These are phyloP conservation scores for Coemansia umbellata DNA, from an alignment of 192 early-diverging fungal species.

Conservation along the genomic window DNA sequence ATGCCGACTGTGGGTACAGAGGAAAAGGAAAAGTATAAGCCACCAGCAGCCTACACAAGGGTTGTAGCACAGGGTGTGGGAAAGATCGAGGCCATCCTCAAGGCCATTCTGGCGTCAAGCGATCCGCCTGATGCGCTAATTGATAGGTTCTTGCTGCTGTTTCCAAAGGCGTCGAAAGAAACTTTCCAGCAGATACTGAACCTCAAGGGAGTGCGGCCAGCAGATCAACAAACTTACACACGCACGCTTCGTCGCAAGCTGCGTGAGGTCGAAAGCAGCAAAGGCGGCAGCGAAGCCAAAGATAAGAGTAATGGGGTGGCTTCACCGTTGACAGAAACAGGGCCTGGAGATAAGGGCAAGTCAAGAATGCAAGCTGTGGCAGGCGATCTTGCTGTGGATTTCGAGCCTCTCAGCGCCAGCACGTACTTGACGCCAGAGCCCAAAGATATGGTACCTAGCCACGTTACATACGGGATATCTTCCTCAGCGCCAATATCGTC, in stretches of 20 bases:
- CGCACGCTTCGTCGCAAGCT: slow-evolving; percentile 15
- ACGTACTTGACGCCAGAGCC: slow-evolving; percentile 11
- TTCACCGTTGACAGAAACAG: too few relatives aligned
- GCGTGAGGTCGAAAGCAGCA: neutral
- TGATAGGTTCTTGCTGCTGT: slow-evolving; percentile 85
- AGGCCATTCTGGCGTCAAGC: slow-evolving; percentile 79
- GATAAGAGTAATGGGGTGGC: neutral
- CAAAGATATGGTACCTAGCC: slow-evolving; percentile 7
- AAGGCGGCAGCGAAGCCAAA: neutral
- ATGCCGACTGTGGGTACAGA: slow-evolving; percentile 66
- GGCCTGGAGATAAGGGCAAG: too few relatives aligned
- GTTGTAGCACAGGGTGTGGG: slow-evolving; percentile 77
- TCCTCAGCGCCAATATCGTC: slow-evolving; percentile 7
- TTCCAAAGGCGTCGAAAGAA: slow-evolving; percentile 61
- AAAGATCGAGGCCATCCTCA: slow-evolving; percentile 83
- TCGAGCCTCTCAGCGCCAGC: neutral
- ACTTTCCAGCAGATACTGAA: slow-evolving; percentile 80
- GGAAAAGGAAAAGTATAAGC: slow-evolving; percentile 4
- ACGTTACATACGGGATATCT: slow-evolving; percentile 6
- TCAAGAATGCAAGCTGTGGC: too few relatives aligned
- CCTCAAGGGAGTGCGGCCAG: slow-evolving; percentile 70
- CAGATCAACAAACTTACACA: slow-evolving; percentile 55
- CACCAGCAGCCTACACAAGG: slow-evolving; percentile 66
- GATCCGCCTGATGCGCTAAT: slow-evolving; percentile 83
- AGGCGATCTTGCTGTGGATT: neutral